Conservation (phyloP, 441 rosid genomes). For the Pelargonium australe region DNA sequence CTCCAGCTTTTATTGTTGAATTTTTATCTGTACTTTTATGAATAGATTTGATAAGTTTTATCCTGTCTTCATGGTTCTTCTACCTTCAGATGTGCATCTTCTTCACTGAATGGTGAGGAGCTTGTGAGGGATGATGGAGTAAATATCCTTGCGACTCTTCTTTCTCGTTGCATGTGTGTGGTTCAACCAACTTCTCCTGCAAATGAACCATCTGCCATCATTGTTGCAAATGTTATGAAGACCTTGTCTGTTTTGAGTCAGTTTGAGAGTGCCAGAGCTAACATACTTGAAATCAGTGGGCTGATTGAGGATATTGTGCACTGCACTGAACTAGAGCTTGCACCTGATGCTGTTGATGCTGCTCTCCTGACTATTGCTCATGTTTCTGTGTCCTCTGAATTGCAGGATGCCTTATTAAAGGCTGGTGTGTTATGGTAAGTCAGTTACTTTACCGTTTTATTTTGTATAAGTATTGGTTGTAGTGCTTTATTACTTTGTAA, state of each 20-base stretch:
- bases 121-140: slow-evolving; percentile 97
- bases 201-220: slow-evolving; percentile 82
- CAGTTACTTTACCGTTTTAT: not conserved
- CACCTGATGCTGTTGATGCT: slow-evolving; percentile 91
- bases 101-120: slow-evolving; percentile 97
- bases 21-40: slow-evolving; percentile 6
- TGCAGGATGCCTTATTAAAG: slow-evolving; percentile 76
- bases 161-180: slow-evolving; percentile 90
- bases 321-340: slow-evolving; percentile 93
- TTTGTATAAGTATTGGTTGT: not conserved
- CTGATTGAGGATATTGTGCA: slow-evolving; percentile 92
- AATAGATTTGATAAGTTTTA: slow-evolving; percentile 12
- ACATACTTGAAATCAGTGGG: slow-evolving; percentile 66
- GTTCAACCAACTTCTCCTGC: slow-evolving; percentile 98
- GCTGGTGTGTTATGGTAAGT: slow-evolving; percentile 96
- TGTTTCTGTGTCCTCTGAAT: slow-evolving; percentile 73
- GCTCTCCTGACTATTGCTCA: slow-evolving; percentile 82
- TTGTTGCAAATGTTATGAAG: slow-evolving; percentile 89
- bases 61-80: slow-evolving; percentile 14
- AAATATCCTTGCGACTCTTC: slow-evolving; percentile 82
- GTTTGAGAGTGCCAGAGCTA: slow-evolving; percentile 87
- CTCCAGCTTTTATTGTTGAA: slow-evolving; percentile 16
- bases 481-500: not conserved
- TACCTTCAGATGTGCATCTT: slow-evolving; percentile 73
- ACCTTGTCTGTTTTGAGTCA: slow-evolving; percentile 84